These are phyloP conservation scores for Metschnikowia corniflorae DNA, from an alignment of 805 yeast genomes.

Conservation along the genomic window DNA sequence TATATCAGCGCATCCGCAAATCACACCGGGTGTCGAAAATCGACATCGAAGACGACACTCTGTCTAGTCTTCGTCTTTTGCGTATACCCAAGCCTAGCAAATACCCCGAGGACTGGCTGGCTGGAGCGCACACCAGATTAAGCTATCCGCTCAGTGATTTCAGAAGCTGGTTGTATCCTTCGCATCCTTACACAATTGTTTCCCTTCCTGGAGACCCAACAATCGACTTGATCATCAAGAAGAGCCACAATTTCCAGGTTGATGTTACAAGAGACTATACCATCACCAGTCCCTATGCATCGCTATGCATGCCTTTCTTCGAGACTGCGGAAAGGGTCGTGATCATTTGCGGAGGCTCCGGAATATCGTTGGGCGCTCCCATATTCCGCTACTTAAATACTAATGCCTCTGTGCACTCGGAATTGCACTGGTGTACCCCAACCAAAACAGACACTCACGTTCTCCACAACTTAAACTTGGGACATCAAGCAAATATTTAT, in stretches of 20 bases:
- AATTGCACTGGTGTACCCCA: constrained; percentile 54
- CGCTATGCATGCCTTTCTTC: constrained; percentile 44
- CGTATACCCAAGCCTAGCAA: constrained; percentile 19
- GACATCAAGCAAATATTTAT: constrained; percentile 9
- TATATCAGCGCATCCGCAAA: constrained; percentile 28
- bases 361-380: constrained; percentile 62
- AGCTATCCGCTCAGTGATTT: constrained; percentile 7
- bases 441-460: constrained; percentile 46
- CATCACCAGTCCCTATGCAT: constrained; percentile 35
- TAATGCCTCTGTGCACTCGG: constrained; percentile 21
- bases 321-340: constrained; percentile 47
- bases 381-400: constrained; percentile 40
- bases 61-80: constrained; percentile 22
- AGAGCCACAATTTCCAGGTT: constrained; percentile 26
- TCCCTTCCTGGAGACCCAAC: constrained; percentile 37
- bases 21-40: constrained; percentile 16
- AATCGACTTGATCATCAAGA: constrained; percentile 45
- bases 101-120: constrained; percentile 27
- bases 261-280: constrained; percentile 11
- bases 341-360: constrained; percentile 71
- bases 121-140: constrained; percentile 58
- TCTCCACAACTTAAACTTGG: constrained; percentile 32
- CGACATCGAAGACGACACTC: constrained; percentile 13
- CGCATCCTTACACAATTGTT: constrained; percentile 68
- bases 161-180: constrained; percentile 43